Base-by-base conservation (phyloP, 768 basidiomycete species). In the Kwoniella sp. region DNA sequence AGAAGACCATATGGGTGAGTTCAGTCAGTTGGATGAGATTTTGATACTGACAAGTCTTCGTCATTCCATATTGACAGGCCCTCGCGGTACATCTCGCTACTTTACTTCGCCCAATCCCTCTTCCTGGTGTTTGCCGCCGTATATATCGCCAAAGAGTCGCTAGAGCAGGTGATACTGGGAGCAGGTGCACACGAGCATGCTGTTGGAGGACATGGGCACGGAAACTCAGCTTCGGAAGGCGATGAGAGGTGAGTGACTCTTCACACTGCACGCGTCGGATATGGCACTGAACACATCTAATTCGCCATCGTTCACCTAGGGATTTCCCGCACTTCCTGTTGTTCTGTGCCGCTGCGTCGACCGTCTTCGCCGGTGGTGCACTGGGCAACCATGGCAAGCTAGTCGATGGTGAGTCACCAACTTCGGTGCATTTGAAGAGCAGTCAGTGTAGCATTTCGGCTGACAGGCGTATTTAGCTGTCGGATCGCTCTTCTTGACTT, bases 111-210 rank as follows among this genome's bases (percentile, higher is more conserved):
- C 0, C 95, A 97, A 74, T 87, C 88, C 11, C 90, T 99, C 13
- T 98, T 96, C 81, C 84, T 99, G 61, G 87, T 95, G 83, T 99
- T 98, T 77, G 87, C 93, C 0, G 88, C 92, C 0, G 89, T 97
- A 1, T 99, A 98, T 82, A 90, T 98, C 20, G 93, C 92, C 74
- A 98, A 99, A 76, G 96, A 99, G 84, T 90, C 93, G 0, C 84
- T 98, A 3, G 95, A 99, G 81, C 93, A 95, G 81, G 80, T 96
- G 45, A 79, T 99, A 17, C 84, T 97, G 48, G 74, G 77, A 22
- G 55, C 72, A 7, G 67, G 66, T 15, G 74, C 71, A 11, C 75
- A 81, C 58, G 75, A 77, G 26, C 67, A 68, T 28, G 63, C 62
- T 1, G 50, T 53, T 0, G 80, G 79, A 12, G 78, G 73, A 28